A percentile compares a stretch with the other conserved stretches of the same genome.
Conservation (phyloP, 139 green algal species). For the Volvox reticuliferus region DNA sequence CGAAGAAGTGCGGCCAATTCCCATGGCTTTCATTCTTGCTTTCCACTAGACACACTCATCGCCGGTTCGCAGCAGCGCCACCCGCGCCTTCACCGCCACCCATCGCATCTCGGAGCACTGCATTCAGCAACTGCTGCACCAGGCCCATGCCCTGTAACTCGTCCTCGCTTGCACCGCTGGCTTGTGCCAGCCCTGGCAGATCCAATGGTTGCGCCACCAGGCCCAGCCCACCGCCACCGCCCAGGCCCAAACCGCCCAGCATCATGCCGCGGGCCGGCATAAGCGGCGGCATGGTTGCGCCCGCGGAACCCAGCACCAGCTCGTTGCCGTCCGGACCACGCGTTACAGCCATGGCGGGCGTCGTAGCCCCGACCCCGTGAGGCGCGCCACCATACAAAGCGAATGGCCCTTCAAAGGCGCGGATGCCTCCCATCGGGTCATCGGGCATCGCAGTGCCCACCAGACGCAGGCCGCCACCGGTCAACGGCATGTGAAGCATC, state of each 20-base stretch:
- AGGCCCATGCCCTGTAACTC: slow-evolving; percentile 37
- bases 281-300: slow-evolving; percentile 39
- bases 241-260: background rate
- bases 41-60: no score
- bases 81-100: background rate
- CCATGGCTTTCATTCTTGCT: no score
- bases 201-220: background rate
- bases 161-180: background rate
- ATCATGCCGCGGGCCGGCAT: slow-evolving; percentile 21
- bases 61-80: no score
- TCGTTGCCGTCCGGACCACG: slow-evolving; percentile 43
- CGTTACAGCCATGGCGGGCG: slow-evolving; percentile 10
- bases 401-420: background rate
- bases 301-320: slow-evolving; percentile 23
- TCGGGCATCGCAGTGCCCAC: background rate
- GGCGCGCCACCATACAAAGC: background rate
- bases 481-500: background rate
- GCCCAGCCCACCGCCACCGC: background rate
- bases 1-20: no score
- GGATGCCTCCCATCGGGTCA: background rate
- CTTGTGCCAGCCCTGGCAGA: background rate
- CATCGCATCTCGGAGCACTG: slow-evolving; percentile 28
- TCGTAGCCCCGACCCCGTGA: background rate
- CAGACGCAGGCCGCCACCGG: background rate
- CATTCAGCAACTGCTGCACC: slow-evolving; percentile 43